Conservation (phyloP, 306 rosid genomes). For the Quercus parvula region DNA sequence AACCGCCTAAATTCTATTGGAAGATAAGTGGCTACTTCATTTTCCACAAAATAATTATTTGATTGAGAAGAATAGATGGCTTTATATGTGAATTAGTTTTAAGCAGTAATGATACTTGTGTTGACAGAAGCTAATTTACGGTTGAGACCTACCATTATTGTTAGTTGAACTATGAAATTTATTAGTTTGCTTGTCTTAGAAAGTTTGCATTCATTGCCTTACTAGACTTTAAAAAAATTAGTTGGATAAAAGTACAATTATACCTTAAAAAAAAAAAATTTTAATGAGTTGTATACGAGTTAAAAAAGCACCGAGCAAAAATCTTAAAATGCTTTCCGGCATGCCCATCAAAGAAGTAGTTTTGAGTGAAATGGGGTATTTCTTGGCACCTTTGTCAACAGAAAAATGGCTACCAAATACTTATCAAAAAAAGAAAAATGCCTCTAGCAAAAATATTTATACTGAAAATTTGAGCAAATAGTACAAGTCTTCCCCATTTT, state of each 20-base stretch:
- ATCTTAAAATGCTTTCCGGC: not conserved
- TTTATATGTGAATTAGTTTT: not conserved
- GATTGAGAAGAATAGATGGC: too few species aligned
- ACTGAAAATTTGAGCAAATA: not conserved
- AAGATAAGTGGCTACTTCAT: not conserved
- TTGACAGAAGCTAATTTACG: not conserved
- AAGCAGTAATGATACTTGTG: not conserved
- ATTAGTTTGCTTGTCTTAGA: too few species aligned
- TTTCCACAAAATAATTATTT: too few species aligned
- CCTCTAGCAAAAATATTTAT: not conserved
- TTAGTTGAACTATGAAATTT: not conserved
- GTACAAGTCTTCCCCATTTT: not conserved
- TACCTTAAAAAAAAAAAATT: too few species aligned
- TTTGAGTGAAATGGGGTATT: not conserved
- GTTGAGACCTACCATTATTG: not conserved
- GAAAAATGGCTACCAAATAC: not conserved
- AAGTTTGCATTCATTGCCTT: too few species aligned
- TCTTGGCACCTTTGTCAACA: not conserved
- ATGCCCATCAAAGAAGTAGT: not conserved
- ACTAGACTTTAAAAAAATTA: too few species aligned
- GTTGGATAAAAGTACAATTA: too few species aligned
- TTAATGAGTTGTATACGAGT: too few species aligned
- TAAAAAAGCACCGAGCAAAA: too few species aligned
- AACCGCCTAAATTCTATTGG: not conserved
- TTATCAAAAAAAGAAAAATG: too few species aligned